A percentile compares a stretch with the other conserved stretches of the same genome.
phyloP scores from a whole-genome alignment of 2,329 filamentous ascomycete species.

The Aureobasidium sp. region DNA sequence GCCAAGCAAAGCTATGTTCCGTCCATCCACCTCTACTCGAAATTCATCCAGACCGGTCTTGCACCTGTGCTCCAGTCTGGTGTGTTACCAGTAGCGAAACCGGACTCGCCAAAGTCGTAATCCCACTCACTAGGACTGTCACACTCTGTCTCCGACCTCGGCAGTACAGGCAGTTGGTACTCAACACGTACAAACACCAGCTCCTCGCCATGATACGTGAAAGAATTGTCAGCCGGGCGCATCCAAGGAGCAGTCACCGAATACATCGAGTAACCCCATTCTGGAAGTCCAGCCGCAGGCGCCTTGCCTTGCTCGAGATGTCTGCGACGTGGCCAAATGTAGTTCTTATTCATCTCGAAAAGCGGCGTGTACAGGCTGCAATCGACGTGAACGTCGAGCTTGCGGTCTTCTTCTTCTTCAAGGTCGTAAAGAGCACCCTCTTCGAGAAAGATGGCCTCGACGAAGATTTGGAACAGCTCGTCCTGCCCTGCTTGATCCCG shows the following conservation, averaged over 20 bases:
- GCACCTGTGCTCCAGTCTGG: background rate
- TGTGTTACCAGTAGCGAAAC: background rate
- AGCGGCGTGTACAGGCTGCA: background rate
- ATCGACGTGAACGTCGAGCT: background rate
- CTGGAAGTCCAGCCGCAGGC: background rate
- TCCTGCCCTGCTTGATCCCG: background rate
- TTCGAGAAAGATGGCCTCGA: background rate
- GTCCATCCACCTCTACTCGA: background rate
- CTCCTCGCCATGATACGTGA: background rate
- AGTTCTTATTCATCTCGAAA: slow-evolving; percentile 3
- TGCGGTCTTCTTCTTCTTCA: background rate
- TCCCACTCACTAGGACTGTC: slow-evolving; percentile 1
- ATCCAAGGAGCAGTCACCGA: background rate
- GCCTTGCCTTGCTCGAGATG: background rate
- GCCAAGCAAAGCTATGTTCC: background rate
- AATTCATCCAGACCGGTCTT: background rate
- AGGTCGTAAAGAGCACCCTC: background rate
- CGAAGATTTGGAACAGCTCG: background rate
- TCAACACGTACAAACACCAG: background rate
- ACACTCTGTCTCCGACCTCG: background rate
- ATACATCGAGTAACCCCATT: slow-evolving; percentile 3
- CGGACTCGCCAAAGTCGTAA: background rate
- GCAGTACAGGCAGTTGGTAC: background rate
- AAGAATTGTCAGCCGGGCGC: background rate
- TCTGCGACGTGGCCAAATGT: background rate